phyloP scores from a whole-genome alignment of 2,329 filamentous ascomycete species.

The Coniella vitis region DNA sequence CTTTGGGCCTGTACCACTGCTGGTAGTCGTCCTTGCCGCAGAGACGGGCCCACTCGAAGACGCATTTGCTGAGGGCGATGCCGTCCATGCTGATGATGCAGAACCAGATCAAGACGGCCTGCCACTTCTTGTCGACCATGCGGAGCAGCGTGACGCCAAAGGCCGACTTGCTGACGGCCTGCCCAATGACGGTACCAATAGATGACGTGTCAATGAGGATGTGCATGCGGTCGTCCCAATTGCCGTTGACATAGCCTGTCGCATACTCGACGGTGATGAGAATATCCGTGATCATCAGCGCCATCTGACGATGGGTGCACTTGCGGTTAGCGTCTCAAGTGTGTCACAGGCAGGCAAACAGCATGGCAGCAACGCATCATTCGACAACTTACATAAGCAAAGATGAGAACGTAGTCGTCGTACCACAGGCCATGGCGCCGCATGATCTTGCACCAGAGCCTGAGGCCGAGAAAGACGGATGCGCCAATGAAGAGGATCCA shows the following conservation, averaged over 20 bases:
- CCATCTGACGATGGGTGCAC: conserved; percentile 22
- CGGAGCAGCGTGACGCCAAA: conserved; percentile 31
- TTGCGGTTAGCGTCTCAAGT: not conserved
- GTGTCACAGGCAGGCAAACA: too few relatives aligned
- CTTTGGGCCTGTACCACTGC: conserved; percentile 36
- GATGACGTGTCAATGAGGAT: conserved; percentile 41
- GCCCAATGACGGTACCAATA: conserved; percentile 30
- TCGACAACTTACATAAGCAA: conserved; percentile 27
- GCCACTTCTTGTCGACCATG: conserved; percentile 36
- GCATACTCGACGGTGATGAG: conserved; percentile 40
- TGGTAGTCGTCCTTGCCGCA: conserved; percentile 36
- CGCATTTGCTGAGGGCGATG: conserved; percentile 39
- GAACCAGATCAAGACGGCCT: conserved; percentile 38
- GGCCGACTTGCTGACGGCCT: conserved; percentile 31
- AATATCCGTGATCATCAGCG: conserved; percentile 38
- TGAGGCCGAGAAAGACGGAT: conserved; percentile 24
- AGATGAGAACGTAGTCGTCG: conserved; percentile 32
- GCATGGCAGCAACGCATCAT: not conserved
- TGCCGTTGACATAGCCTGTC: conserved; percentile 39
- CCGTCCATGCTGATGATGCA: conserved; percentile 42
- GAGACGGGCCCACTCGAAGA: conserved; percentile 43
- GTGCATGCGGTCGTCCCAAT: conserved; percentile 46
- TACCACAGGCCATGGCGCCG: conserved; percentile 32
- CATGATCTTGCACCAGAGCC: conserved; percentile 30
- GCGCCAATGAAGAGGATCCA: conserved; percentile 28